A percentile compares a stretch with the other conserved stretches of the same genome.
Conservation (phyloP, 805 yeast species). For the Saccharomyces jurei region DNA sequence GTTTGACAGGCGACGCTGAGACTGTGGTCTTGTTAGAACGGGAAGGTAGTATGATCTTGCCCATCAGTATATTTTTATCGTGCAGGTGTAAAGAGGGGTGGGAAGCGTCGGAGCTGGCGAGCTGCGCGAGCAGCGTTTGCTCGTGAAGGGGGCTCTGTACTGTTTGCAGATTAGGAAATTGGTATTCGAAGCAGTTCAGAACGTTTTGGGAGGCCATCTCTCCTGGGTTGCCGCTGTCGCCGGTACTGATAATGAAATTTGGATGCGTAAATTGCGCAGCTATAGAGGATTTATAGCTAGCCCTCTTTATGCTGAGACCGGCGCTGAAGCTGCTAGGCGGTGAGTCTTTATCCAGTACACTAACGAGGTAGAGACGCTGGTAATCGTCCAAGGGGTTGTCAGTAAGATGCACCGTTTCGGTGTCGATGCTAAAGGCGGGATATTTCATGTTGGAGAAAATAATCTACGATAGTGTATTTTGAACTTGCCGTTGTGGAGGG, state of each 20-base stretch:
- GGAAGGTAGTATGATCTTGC: not conserved
- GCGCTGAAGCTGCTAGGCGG: not conserved
- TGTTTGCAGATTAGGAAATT: slow-evolving; percentile 19
- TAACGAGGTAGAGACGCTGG: slow-evolving; percentile 24
- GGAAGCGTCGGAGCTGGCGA: slow-evolving; percentile 1
- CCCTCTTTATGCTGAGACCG: slow-evolving; percentile 6
- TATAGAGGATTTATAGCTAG: slow-evolving; percentile 18
- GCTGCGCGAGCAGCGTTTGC: not conserved
- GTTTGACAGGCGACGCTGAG: not conserved
- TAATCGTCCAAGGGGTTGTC: slow-evolving; percentile 27
- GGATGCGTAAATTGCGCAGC: slow-evolving; percentile 14
- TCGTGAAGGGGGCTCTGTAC: not conserved
- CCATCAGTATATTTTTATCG: not conserved
- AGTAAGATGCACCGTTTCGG: slow-evolving; percentile 11
- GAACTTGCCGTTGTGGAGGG: not conserved
- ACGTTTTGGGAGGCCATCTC: not conserved
- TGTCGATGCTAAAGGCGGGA: slow-evolving; percentile 14
- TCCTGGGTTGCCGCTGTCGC: slow-evolving; percentile 2
- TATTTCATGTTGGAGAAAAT: slow-evolving; percentile 2
- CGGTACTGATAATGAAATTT: not conserved
- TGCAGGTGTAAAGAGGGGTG: not conserved
- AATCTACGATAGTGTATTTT: not conserved
- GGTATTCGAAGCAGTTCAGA: slow-evolving; percentile 26
- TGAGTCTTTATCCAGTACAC: slow-evolving; percentile 6
- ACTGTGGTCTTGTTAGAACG: not conserved